Percentiles rank a stretch among this genome's conserved stretches.
These are phyloP conservation scores for Phytophthora pini DNA, from an alignment of 352 stramenopile species.

Conservation along the genomic window DNA sequence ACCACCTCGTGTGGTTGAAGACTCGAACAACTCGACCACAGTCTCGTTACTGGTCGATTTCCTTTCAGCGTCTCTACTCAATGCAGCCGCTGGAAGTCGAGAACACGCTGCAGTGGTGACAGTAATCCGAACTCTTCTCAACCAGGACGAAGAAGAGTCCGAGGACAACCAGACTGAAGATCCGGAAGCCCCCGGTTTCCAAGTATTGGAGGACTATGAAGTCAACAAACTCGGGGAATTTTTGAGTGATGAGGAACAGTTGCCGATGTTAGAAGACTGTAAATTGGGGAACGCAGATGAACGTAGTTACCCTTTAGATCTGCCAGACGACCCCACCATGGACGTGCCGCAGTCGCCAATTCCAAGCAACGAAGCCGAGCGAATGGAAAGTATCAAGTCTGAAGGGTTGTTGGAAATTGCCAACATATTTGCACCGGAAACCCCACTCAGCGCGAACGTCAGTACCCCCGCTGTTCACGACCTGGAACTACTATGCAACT, in stretches of 20 bases:
- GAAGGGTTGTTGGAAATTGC: conserved; percentile 19
- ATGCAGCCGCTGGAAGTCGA: conserved; percentile 2
- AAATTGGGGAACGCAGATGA: conserved; percentile 23
- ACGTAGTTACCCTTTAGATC: conserved; percentile 25
- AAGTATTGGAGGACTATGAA: background rate
- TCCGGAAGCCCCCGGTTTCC: background rate
- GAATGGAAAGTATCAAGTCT: conserved; percentile 17
- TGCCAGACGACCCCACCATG: conserved; percentile 21
- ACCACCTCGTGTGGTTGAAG: conserved; percentile 9
- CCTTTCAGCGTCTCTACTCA: conserved; percentile 17
- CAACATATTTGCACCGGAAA: conserved; percentile 20
- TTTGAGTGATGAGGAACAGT: conserved; percentile 9
- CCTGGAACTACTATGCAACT: conserved; percentile 57
- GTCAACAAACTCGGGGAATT: conserved; percentile 13
- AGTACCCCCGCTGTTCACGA: conserved; percentile 34
- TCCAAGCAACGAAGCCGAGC: conserved; percentile 32
- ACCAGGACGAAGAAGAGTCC: background rate
- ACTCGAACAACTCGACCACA: conserved; percentile 6
- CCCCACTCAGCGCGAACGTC: background rate
- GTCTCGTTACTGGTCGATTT: conserved; percentile 26
- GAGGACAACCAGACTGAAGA: conserved; percentile 3
- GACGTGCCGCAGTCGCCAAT: conserved; percentile 29
- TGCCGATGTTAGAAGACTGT: conserved; percentile 16
- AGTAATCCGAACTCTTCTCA: conserved; percentile 27
- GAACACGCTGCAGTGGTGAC: conserved; percentile 15